Conservation (phyloP, 2,329 filamentous ascomycete species). For the Neopestalotiopsis rosae region DNA sequence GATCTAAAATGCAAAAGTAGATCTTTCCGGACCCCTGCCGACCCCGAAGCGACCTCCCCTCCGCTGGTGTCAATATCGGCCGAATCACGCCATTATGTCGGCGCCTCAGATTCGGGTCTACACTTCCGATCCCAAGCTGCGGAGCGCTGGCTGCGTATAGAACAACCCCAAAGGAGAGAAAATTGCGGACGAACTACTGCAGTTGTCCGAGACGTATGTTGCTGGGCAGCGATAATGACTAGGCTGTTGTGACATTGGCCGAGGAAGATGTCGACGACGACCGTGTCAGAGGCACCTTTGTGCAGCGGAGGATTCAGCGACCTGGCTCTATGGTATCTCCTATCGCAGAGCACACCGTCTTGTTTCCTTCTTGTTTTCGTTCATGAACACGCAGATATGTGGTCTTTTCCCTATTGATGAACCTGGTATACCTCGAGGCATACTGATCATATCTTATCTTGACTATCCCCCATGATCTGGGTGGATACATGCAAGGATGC, state of each 20-base stretch:
- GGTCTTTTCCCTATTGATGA: background rate
- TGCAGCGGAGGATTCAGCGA: too few species aligned
- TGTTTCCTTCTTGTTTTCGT: too few species aligned
- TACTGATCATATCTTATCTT: background rate
- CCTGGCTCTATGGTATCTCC: background rate
- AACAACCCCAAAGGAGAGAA: background rate
- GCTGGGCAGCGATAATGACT: too few species aligned
- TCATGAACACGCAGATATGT: too few species aligned
- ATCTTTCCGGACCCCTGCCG: background rate
- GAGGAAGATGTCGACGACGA: too few species aligned
- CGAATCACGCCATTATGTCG: conserved; percentile 4
- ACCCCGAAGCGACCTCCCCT: background rate
- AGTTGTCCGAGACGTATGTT: too few species aligned
- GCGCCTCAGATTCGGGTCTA: background rate
- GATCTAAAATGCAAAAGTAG: too few species aligned
- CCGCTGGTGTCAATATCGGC: conserved; percentile 8
- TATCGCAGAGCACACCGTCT: background rate
- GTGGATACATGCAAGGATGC: background rate
- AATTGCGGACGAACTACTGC: too few species aligned
- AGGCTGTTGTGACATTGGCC: too few species aligned
- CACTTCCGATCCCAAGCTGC: background rate
- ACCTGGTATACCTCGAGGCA: background rate
- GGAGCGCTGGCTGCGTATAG: background rate
- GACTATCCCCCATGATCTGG: background rate
- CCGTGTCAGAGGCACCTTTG: too few species aligned